Evolutionary conservation across 176 grass and related monocot genomes (phyloP).

Genomic region (Bonia amplexicaulis): DNA sequence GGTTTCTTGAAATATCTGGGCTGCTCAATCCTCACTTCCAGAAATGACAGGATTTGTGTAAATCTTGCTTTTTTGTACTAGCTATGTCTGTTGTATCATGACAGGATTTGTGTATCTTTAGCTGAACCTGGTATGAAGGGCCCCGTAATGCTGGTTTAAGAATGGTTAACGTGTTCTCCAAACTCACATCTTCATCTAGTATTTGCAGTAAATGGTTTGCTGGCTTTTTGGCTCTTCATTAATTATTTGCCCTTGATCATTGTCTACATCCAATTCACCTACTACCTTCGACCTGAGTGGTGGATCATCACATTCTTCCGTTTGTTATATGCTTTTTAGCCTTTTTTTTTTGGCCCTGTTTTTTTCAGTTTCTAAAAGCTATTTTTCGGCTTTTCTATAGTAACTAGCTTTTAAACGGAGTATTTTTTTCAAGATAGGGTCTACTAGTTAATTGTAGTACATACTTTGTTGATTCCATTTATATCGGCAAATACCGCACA

Average conservation of each 20-base stretch:
- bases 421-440: too few species aligned
- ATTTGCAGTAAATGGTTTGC: slow-evolving; percentile 4
- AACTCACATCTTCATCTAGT: neutral
- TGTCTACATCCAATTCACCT: slow-evolving; percentile 7
- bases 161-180: slow-evolving; percentile 13
- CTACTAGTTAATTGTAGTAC: too few species aligned
- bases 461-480: too few species aligned
- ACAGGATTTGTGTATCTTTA: too few species aligned
- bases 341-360: too few species aligned
- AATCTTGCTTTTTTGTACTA: slow-evolving; percentile 26
- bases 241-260: slow-evolving; percentile 7
- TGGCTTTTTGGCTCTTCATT: slow-evolving; percentile 14
- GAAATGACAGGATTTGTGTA: slow-evolving; percentile 47
- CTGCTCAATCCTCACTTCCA: slow-evolving; percentile 68
- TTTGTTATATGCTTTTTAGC: neutral
- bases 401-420: too few species aligned
- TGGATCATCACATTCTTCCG: slow-evolving; percentile 1
- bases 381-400: too few species aligned
- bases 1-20: slow-evolving; percentile 77
- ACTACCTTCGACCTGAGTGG: slow-evolving; percentile 12
- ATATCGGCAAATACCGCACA: too few species aligned
- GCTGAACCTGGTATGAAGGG: slow-evolving; percentile 8
- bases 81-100: slow-evolving; percentile 10
- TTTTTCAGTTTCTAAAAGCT: too few species aligned
- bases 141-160: slow-evolving; percentile 11